phyloP scores from a whole-genome alignment of 768 basidiomycete genomes.

The Tulasnella sp. region DNA sequence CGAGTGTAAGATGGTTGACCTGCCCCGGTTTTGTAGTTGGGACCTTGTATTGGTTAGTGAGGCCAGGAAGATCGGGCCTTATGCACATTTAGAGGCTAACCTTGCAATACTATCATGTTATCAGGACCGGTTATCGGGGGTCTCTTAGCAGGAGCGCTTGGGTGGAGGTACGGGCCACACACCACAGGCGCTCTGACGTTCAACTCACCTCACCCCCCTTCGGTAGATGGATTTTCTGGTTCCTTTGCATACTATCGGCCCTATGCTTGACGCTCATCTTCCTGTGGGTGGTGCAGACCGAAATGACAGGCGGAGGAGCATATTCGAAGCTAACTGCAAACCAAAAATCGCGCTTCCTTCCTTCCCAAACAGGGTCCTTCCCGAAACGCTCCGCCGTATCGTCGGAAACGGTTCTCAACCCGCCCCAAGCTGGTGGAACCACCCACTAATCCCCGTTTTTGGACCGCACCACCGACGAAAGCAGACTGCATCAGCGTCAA shows the following conservation, averaged over 20 bases:
- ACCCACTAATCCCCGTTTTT: slow-evolving; percentile 39
- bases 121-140: not conserved
- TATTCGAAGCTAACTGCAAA: too few relatives aligned
- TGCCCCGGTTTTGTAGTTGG: slow-evolving; percentile 48
- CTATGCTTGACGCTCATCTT: slow-evolving; percentile 49
- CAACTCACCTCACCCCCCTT: not conserved
- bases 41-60: slow-evolving; percentile 42
- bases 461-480: slow-evolving; percentile 26
- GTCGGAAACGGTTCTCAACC: slow-evolving; percentile 48
- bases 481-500: not conserved
- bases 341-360: too few relatives aligned
- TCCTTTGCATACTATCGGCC: slow-evolving; percentile 51
- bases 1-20: not conserved
- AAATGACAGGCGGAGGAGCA: too few relatives aligned
- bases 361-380: slow-evolving; percentile 38
- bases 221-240: slow-evolving; percentile 59
- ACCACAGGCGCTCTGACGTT: not conserved
- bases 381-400: slow-evolving; percentile 45
- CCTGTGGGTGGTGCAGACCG: slow-evolving; percentile 31
- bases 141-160: not conserved
- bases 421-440: slow-evolving; percentile 36
- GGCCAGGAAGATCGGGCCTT: not conserved
- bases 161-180: not conserved
- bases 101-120: not conserved
- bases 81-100: not conserved